phyloP scores from a whole-genome alignment of 768 basidiomycete species.

The Leccinum imitatum region DNA sequence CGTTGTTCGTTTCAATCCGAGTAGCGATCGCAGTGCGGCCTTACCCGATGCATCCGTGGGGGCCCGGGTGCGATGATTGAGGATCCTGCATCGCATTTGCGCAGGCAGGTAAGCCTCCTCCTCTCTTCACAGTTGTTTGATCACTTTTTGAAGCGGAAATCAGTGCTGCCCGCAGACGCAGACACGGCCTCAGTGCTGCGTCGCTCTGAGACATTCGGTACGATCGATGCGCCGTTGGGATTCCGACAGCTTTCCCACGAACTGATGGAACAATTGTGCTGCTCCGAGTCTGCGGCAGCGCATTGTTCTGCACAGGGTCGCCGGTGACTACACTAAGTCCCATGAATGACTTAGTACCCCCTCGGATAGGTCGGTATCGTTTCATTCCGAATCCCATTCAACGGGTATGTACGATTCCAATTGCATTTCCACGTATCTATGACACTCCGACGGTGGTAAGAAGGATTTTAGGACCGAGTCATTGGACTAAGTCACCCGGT shows the following conservation, averaged over 20 bases:
- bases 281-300: not conserved
- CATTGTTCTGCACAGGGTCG: not conserved
- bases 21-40: not conserved
- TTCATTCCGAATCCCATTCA: too few species aligned
- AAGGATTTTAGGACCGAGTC: not conserved
- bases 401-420: not conserved
- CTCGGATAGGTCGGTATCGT: not conserved
- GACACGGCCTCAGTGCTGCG: constrained; percentile 15
- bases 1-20: not conserved
- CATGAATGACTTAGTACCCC: not conserved
- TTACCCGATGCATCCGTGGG: not conserved
- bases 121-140: not conserved
- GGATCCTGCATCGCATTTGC: constrained; percentile 1
- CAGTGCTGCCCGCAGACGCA: not conserved
- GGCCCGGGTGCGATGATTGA: not conserved
- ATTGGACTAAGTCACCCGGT: constrained; percentile 18
- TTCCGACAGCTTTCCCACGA: not conserved
- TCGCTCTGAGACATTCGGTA: not conserved
- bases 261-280: not conserved
- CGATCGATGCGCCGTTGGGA: not conserved
- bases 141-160: not conserved
- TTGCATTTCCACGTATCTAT: not conserved
- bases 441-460: not conserved
- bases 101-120: not conserved
- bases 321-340: not conserved